Evolutionary conservation across 148 eudicot genomes (phyloP), one percentile per base, ranked within the genome.

Genomic region (Limonium bicolor): DNA sequence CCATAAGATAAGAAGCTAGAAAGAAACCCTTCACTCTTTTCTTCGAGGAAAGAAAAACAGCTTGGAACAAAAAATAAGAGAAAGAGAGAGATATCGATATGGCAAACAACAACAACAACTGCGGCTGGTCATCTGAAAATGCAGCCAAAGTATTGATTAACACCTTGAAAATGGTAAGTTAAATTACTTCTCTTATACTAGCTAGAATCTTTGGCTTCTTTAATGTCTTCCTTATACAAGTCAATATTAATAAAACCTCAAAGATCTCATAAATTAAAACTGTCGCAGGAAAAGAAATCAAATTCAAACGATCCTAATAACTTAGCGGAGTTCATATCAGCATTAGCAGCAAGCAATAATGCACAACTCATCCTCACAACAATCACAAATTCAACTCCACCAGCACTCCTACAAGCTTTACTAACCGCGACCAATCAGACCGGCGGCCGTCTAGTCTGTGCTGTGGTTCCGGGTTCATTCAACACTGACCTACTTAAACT

Each of bases 331-430:
- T 83, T 79, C 60, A 65, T 83, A 30, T 79, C 94, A 27, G 94
- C 94, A 1, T 60, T 79, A 16, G 88, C 84, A 10, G 94, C 94
- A n/a, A 87, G 88, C 24, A 83, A 66, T 64, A 72, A 70, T 41
- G 80, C 80, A 2, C 73, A 65, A 41, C 62, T 83, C 20, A 70
- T 73, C 53, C 78, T 76, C 10, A 63, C 70, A 2, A 70, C 76
- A 1, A n/a, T n/a, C n/a, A 28, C 58, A 2, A 61, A 66, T 3
- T 16, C 56, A 17, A 58, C 62, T 22, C 44, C 41, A n/a, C n/a
- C n/a, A 23, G 62, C 75, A 20, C 15, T 70, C 22, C 69, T 67
- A n/a, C n/a, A n/a, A 24, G 87, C 88, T 61, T 58, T 83, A 33
- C 58, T 59, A 20, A 81, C 81, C 2, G 94, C 94, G 0, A 69